These are phyloP conservation scores for Forsythia suspensa DNA, from an alignment of 257 asterid species.

Conservation along the genomic window DNA sequence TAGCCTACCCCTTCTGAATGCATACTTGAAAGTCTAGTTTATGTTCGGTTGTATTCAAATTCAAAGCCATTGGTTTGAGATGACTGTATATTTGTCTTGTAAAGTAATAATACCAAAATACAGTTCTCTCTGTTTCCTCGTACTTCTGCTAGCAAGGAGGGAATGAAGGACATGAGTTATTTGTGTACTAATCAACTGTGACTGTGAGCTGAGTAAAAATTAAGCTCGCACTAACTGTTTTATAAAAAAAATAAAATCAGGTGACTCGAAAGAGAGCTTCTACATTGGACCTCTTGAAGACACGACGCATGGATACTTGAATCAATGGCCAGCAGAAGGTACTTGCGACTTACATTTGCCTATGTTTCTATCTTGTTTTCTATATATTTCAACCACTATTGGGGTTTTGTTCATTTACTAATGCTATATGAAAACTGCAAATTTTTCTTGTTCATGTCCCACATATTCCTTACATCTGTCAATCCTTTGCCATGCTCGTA, in stretches of 20 bases:
- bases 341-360: constrained; percentile 1
- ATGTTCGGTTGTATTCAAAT: not conserved
- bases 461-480: too few relatives aligned
- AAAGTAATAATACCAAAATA: not conserved
- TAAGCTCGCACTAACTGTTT: constrained; percentile 2
- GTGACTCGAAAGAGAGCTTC: constrained; percentile 64
- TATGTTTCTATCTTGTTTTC: not conserved
- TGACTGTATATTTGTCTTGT: not conserved
- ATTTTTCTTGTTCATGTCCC: not conserved
- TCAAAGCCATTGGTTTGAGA: not conserved
- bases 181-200: not conserved
- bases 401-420: not conserved
- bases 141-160: not conserved
- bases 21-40: not conserved
- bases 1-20: not conserved
- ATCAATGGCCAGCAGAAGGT: constrained; percentile 72
- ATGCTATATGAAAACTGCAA: not conserved
- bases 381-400: not conserved
- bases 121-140: too few relatives aligned
- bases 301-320: constrained; percentile 22
- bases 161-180: not conserved
- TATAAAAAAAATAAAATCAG: constrained; percentile 23
- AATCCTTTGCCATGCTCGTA: not conserved
- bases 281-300: constrained; percentile 49
- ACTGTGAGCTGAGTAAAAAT: not conserved